Conservation (phyloP, 192 early-diverging fungal genomes). For the Chytriomyces confervae region DNA sequence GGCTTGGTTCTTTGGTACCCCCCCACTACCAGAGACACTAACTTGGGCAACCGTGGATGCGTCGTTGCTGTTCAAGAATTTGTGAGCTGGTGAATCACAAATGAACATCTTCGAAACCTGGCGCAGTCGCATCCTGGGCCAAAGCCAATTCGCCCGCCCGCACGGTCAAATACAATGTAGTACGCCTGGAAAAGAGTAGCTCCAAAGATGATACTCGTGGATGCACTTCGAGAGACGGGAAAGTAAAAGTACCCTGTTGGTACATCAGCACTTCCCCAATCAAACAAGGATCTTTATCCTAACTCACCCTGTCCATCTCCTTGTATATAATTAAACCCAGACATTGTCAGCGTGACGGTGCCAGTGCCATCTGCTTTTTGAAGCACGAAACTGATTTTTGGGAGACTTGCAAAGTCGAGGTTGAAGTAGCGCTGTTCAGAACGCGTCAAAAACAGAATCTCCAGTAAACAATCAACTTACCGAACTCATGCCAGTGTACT, state of each 20-base stretch:
- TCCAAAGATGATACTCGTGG: constrained; percentile 24
- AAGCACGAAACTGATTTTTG: constrained; percentile 12
- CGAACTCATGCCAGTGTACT: background rate
- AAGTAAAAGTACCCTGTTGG: constrained; percentile 16
- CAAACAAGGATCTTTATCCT: too few species aligned
- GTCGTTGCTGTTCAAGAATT: too few species aligned
- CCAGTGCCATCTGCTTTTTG: background rate
- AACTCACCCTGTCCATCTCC: background rate
- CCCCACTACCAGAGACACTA: too few species aligned
- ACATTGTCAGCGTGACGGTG: background rate
- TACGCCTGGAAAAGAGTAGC: constrained; percentile 2
- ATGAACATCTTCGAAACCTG: background rate
- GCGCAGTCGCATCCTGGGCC: constrained; percentile 31
- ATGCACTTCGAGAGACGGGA: background rate
- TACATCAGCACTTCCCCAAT: too few species aligned
- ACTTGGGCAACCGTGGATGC: too few species aligned
- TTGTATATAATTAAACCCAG: constrained; percentile 11
- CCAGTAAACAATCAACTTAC: too few species aligned
- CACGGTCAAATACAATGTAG: constrained; percentile 25
- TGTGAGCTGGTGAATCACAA: background rate
- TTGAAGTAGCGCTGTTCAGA: background rate
- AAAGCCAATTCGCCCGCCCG: constrained; percentile 6
- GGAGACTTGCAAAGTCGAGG: constrained; percentile 5
- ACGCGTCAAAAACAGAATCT: too few species aligned
- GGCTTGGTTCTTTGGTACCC: too few species aligned